Conservation (phyloP, 2,329 filamentous ascomycete genomes). For the Lachnellula occidentalis region DNA sequence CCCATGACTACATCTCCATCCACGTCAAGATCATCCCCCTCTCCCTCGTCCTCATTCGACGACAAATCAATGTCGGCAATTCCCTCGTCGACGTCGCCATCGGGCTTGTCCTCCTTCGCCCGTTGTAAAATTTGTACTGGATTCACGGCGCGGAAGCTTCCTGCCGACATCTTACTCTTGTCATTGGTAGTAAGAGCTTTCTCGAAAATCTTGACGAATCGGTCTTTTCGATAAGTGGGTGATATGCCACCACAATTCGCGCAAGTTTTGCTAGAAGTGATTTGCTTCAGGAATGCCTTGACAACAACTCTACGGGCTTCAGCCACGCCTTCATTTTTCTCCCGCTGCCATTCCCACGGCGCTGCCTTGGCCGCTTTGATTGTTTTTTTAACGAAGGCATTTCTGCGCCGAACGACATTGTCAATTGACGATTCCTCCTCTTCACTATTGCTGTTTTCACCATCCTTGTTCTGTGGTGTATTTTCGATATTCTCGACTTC, state of each 20-base stretch:
- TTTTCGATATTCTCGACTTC: conserved; percentile 39
- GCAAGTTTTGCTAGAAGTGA: conserved; percentile 67
- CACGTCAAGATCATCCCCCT: conserved; percentile 45
- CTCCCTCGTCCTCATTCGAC: conserved; percentile 38
- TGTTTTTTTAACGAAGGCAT: conserved; percentile 66
- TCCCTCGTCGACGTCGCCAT: conserved; percentile 51
- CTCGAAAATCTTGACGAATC: conserved; percentile 89
- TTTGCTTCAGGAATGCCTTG: conserved; percentile 73
- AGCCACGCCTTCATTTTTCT: conserved; percentile 77
- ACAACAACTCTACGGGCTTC: conserved; percentile 72
- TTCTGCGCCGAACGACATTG: conserved; percentile 49
- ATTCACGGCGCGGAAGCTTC: conserved; percentile 45
- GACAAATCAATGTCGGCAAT: conserved; percentile 59
- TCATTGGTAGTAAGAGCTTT: conserved; percentile 72
- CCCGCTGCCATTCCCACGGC: conserved; percentile 38
- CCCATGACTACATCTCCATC: conserved; percentile 55
- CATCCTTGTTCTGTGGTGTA: conserved; percentile 16
- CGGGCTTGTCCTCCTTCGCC: conserved; percentile 33
- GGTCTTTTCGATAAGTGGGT: conserved; percentile 81
- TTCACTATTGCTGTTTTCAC: conserved; percentile 20
- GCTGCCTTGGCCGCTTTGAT: conserved; percentile 52
- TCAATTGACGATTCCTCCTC: conserved; percentile 35
- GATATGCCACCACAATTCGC: conserved; percentile 62
- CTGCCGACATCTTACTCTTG: conserved; percentile 68
- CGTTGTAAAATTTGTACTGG: conserved; percentile 34